These are phyloP conservation scores for Trichoderma erinaceum DNA, from an alignment of 495 filamentous ascomycete species.

Conservation along the genomic window DNA sequence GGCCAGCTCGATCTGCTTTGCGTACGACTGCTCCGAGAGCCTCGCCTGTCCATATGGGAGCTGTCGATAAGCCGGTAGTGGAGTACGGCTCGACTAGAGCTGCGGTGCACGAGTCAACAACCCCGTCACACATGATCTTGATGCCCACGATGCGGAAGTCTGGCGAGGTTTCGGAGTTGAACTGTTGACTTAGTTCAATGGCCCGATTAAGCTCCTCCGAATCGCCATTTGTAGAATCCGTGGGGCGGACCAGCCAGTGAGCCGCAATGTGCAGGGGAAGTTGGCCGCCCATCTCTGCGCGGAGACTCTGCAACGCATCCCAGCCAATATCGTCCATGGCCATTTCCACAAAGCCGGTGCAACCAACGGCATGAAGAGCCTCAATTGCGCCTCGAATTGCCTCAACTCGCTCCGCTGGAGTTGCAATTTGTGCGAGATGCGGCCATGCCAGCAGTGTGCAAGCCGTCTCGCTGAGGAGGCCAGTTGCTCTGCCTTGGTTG, in stretches of 20 bases:
- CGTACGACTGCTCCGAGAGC: conserved; percentile 49
- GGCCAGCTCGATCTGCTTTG: conserved; percentile 45
- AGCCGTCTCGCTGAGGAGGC: conserved; percentile 54
- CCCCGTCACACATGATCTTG: conserved; percentile 63
- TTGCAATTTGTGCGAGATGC: conserved; percentile 44
- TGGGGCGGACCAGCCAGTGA: conserved; percentile 55
- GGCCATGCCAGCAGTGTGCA: conserved; percentile 53
- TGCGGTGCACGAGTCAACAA: conserved; percentile 62
- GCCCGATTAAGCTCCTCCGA: conserved; percentile 53
- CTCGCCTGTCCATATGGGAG: conserved; percentile 50
- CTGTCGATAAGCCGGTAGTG: conserved; percentile 30
- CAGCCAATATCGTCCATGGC: conserved; percentile 59
- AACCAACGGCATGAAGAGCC: conserved; percentile 50
- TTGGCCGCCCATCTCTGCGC: conserved; percentile 26
- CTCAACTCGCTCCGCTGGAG: conserved; percentile 45
- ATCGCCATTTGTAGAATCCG: conserved; percentile 29
- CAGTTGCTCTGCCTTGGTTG: conserved; percentile 44
- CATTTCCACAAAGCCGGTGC: conserved; percentile 62
- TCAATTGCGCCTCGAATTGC: conserved; percentile 44
- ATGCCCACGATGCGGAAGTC: conserved; percentile 56
- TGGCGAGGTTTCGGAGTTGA: conserved; percentile 42
- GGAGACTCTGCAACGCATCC: conserved; percentile 49
- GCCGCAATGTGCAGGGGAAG: conserved; percentile 54
- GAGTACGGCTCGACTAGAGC: conserved; percentile 55
- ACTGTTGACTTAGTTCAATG: conserved; percentile 45